Evolutionary conservation across 2,329 filamentous ascomycete species (phyloP).

Genomic region (Cadophora sp.): DNA sequence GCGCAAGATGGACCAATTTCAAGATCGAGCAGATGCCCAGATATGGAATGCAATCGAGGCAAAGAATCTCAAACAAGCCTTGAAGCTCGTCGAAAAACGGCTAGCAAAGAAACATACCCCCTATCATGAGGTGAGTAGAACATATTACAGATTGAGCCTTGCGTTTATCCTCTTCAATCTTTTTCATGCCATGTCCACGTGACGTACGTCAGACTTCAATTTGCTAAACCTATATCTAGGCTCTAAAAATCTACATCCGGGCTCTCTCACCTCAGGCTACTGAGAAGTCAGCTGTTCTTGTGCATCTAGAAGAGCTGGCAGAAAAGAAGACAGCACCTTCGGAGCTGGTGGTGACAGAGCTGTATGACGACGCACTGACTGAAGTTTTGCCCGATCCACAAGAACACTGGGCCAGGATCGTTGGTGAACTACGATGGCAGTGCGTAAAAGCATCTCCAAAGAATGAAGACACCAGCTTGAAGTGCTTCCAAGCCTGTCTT

Average conservation of each 20-base stretch:
- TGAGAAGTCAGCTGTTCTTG: conserved; percentile 41
- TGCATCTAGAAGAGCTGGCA: conserved; percentile 40
- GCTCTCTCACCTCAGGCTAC: conserved; percentile 36
- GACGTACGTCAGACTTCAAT: conserved; percentile 18
- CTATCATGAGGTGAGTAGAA: conserved; percentile 44
- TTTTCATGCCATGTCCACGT: conserved; percentile 26
- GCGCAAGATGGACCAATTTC: conserved; percentile 39
- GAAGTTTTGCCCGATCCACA: conserved; percentile 35
- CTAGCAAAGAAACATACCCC: conserved; percentile 43
- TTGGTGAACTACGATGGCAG: conserved; percentile 43
- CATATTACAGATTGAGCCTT: not conserved
- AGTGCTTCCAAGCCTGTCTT: conserved; percentile 44
- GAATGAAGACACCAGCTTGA: conserved; percentile 40
- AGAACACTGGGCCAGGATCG: conserved; percentile 41
- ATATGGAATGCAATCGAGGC: conserved; percentile 47
- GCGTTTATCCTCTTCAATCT: not conserved
- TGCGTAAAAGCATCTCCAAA: conserved; percentile 44
- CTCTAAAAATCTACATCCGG: conserved; percentile 44
- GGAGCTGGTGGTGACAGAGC: conserved; percentile 42
- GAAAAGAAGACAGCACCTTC: conserved; percentile 34
- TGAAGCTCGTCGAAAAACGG: conserved; percentile 46
- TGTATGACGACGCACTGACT: conserved; percentile 43
- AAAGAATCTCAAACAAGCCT: conserved; percentile 46
- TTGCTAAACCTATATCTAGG: conserved; percentile 37
- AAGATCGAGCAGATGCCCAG: conserved; percentile 42